Base-by-base conservation (phyloP, 306 rosid genomes). In the Lathyrus tuberosus region DNA sequence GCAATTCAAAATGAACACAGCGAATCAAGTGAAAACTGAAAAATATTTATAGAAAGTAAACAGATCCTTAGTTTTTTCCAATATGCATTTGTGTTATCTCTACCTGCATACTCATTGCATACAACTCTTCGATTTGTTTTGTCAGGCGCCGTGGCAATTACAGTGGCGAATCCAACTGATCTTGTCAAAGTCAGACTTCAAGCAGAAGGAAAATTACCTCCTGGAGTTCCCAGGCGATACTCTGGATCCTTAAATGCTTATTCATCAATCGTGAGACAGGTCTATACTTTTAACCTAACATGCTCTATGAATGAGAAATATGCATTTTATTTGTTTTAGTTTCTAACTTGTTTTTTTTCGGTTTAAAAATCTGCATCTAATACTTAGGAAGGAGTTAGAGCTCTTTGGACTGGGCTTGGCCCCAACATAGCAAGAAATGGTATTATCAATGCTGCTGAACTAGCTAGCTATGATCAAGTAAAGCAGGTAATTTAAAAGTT, bases 391-490 rank as follows among this genome's bases (percentile, higher is more conserved):
- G 99, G 99, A 80, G 41, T 91, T 74, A 77, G 83, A 61, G 95
- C 95, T 61, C 96, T 94, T 22, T 94, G 99, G 99, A 94, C 99
- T 61, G 97, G 99, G 17, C 40, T 94, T 37, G 99, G 99, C 70
- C 99, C 99, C 73, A 94, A 94, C 73, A 18, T 94, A 57, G 96
- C 95, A n/a, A 86, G 99, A 84, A 94, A 94, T 75, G 97, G 89
- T 30, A 91, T 94, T 67, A 94, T 94, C 73, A 94, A 94, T 48
- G 99, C 99, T 56, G 99, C 99, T 44, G 99, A 94, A 76, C 87
- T 94, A 63, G 99, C 99, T 58, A 91, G 95, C 81, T 91, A 94
- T 70, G 99, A 91, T 83, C 97, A 94, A 94, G 99, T 94, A 82
- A 94, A 94, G 81, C 75, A 94, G 92, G 99, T 88, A 30, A 61